A percentile compares a stretch with the other conserved stretches of the same genome.
Evolutionary conservation across 1,284 basidiomycete species (phyloP).

Genomic region (Boletus hoseneyae): DNA sequence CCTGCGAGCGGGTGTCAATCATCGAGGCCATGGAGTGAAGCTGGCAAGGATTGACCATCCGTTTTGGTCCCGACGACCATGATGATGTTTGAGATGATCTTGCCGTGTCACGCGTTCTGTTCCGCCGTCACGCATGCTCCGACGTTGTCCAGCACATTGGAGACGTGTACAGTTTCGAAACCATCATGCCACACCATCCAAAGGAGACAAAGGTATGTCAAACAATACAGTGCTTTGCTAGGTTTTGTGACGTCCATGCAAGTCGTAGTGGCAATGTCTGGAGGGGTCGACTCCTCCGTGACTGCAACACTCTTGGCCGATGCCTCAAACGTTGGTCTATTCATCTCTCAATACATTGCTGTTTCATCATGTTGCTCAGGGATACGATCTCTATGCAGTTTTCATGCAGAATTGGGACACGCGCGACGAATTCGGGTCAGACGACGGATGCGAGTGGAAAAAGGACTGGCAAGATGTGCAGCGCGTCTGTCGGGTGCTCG

Average conservation of each 20-base stretch:
- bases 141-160: background rate
- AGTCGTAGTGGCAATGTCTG: conserved; percentile 94
- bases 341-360: background rate
- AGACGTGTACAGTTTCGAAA: background rate
- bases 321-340: conserved; percentile 41
- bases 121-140: too few species aligned
- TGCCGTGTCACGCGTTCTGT: too few species aligned
- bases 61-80: conserved; percentile 44
- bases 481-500: conserved; percentile 67
- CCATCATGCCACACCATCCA: conserved; percentile 23
- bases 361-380: conserved; percentile 39
- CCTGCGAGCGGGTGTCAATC: conserved; percentile 40
- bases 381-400: conserved; percentile 80
- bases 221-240: background rate
- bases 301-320: conserved; percentile 72
- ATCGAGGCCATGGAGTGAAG: background rate
- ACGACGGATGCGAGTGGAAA: conserved; percentile 91
- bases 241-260: background rate
- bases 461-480: conserved; percentile 92
- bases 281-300: conserved; percentile 94
- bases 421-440: conserved; percentile 64
- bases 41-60: conserved; percentile 30
- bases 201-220: conserved; percentile 28
- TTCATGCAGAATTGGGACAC: conserved; percentile 98
- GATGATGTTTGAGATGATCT: too few species aligned